Evolutionary conservation across 495 filamentous ascomycete genomes (phyloP).

Genomic region (Immersiella caudata): DNA sequence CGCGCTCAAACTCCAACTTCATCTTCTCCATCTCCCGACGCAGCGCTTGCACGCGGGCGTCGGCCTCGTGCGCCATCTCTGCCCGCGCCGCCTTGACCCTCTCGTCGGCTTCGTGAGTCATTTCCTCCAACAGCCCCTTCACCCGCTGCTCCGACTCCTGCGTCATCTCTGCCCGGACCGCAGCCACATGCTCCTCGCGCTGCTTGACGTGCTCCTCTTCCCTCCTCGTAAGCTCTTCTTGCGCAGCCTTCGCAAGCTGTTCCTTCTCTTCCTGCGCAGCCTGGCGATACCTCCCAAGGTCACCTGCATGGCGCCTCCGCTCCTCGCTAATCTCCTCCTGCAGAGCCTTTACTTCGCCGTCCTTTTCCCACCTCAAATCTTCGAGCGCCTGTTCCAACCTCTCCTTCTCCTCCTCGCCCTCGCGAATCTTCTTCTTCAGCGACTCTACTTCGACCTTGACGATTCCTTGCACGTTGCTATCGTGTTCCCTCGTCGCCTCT

Average conservation of each 20-base stretch:
- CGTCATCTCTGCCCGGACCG: neutral
- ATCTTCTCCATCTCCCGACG: constrained; percentile 15
- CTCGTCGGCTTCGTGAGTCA: constrained; percentile 11
- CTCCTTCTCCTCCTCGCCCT: neutral
- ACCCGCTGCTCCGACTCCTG: constrained; percentile 1
- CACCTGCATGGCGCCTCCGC: neutral
- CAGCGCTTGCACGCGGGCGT: neutral
- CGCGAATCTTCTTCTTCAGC: neutral
- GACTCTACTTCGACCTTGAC: constrained; percentile 8
- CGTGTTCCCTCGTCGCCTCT: constrained; percentile 1
- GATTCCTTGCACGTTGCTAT: neutral
- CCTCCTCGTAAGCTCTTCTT: neutral
- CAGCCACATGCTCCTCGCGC: neutral
- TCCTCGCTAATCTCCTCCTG: constrained; percentile 6
- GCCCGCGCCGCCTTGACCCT: neutral
- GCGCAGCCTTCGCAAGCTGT: neutral
- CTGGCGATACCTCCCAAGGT: neutral
- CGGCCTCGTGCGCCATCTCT: constrained; percentile 9
- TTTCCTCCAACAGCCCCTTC: neutral
- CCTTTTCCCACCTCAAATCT: neutral
- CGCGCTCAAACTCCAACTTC: constrained; percentile 1
- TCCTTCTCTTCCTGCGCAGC: neutral
- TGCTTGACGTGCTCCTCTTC: constrained; percentile 5
- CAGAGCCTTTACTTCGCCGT: constrained; percentile 1
- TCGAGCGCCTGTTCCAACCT: neutral